A percentile compares a stretch with the other conserved stretches of the same genome.
Conservation (phyloP, 306 rosid genomes). For the Pterocarpus macrocarpus region DNA sequence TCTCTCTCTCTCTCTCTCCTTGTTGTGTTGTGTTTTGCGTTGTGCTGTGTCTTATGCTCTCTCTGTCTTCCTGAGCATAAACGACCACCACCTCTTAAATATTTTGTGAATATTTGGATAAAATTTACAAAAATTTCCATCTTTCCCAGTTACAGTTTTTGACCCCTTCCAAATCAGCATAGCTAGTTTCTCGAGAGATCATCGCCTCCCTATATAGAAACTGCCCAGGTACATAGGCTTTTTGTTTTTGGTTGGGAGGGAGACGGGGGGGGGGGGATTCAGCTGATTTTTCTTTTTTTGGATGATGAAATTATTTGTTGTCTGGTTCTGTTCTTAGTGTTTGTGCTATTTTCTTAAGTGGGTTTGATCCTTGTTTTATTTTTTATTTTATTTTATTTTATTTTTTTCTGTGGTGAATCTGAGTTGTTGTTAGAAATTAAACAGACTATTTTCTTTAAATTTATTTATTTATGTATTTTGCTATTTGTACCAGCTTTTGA, state of each 20-base stretch:
- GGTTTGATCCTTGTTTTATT: background rate
- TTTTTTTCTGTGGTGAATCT: slow-evolving; percentile 42
- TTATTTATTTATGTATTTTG: background rate
- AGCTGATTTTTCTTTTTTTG: background rate
- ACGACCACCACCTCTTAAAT: slow-evolving; percentile 51
- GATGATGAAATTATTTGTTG: background rate
- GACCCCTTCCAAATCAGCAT: slow-evolving; percentile 14
- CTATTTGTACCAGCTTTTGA: slow-evolving; percentile 12
- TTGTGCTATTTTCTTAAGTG: slow-evolving; percentile 1
- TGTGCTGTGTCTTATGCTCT: background rate
- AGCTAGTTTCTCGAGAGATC: slow-evolving; percentile 20
- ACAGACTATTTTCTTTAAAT: background rate
- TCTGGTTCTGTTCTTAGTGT: background rate
- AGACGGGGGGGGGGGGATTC: too few relatives aligned
- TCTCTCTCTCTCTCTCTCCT: slow-evolving; percentile 31
- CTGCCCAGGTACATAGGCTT: slow-evolving; percentile 36
- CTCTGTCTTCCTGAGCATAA: slow-evolving; percentile 27
- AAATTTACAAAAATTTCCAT: background rate
- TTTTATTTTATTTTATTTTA: background rate
- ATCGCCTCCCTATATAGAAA: slow-evolving; percentile 19
- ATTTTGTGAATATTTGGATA: background rate
- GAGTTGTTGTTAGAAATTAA: slow-evolving; percentile 37
- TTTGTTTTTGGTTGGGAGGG: background rate
- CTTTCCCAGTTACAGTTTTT: slow-evolving; percentile 18
- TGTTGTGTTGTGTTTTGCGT: background rate